These are phyloP conservation scores for Salvia sclarea DNA, from an alignment of 305 asterid genomes.

Conservation along the genomic window DNA sequence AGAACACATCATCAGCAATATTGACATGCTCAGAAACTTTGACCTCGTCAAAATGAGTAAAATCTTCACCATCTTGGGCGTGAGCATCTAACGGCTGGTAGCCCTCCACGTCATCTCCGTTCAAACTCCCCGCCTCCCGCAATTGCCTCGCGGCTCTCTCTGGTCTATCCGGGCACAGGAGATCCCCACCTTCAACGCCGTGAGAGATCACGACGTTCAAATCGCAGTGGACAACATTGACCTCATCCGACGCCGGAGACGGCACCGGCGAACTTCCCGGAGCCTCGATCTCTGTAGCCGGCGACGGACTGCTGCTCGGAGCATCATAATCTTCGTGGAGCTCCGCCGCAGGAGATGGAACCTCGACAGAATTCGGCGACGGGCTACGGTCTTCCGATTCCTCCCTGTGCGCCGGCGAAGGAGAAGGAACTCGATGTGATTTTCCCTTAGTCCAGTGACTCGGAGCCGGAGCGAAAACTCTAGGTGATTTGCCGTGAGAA, in stretches of 20 bases:
- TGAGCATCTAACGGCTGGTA: constrained; percentile 37
- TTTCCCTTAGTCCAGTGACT: neutral
- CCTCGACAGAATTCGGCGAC: neutral
- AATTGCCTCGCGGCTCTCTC: constrained; percentile 34
- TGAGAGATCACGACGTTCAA: constrained; percentile 27
- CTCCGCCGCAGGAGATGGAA: constrained; percentile 34
- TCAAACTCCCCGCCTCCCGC: constrained; percentile 26
- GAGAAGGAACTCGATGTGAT: neutral
- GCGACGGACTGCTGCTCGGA: constrained; percentile 23
- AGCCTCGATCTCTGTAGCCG: neutral
- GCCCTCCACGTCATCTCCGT: constrained; percentile 35
- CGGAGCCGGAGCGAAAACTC: constrained; percentile 35
- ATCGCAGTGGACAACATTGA: constrained; percentile 31
- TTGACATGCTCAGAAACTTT: constrained; percentile 39
- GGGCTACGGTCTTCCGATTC: neutral
- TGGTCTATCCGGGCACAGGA: constrained; percentile 46
- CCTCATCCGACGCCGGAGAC: constrained; percentile 18
- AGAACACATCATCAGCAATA: constrained; percentile 71
- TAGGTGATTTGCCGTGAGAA: neutral
- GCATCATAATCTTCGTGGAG: constrained; percentile 10
- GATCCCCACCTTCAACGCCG: constrained; percentile 55
- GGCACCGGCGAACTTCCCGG: constrained; percentile 23
- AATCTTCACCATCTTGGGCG: constrained; percentile 23
- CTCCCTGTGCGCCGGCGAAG: constrained; percentile 3
- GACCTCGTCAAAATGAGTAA: constrained; percentile 29